Percentiles rank a stretch among this genome's conserved stretches.
Conservation (phyloP, 116 monocot species). For the Cymodocea nodosa region DNA sequence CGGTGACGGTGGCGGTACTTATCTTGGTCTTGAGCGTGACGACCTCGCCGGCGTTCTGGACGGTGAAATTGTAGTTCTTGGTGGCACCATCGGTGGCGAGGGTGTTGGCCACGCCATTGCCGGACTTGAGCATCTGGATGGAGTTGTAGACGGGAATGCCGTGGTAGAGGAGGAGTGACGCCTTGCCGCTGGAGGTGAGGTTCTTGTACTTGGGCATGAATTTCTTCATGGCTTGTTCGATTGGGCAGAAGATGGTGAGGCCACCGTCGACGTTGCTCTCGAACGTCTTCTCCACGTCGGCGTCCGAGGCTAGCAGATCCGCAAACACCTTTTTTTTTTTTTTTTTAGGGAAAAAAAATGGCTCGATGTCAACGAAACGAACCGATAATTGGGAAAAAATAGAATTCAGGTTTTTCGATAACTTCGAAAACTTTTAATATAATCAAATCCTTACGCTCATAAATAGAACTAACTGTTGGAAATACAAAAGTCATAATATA, state of each 20-base stretch:
- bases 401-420: not conserved
- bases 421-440: no score
- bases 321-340: constrained; percentile 28
- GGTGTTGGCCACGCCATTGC: constrained; percentile 63
- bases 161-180: constrained; percentile 62
- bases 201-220: constrained; percentile 77
- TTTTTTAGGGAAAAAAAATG: not conserved
- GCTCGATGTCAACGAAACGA: no score
- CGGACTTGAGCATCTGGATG: constrained; percentile 44
- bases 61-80: constrained; percentile 62
- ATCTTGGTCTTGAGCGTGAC: constrained; percentile 51
- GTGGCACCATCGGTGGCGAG: constrained; percentile 53
- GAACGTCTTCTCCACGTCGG: constrained; percentile 45
- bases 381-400: no score
- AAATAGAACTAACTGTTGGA: no score
- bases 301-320: constrained; percentile 22
- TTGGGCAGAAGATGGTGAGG: constrained; percentile 72
- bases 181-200: constrained; percentile 45
- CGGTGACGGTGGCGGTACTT: constrained; percentile 30
- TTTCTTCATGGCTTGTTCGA: constrained; percentile 45
- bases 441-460: no score
- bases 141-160: constrained; percentile 71
- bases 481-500: not conserved
- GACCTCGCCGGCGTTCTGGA: constrained; percentile 53
- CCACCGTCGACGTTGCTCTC: constrained; percentile 42